Evolutionary conservation across 208 protist species (phyloP), one percentile per base, ranked within the genome.

Genomic region (Trypanosoma lewisi): DNA sequence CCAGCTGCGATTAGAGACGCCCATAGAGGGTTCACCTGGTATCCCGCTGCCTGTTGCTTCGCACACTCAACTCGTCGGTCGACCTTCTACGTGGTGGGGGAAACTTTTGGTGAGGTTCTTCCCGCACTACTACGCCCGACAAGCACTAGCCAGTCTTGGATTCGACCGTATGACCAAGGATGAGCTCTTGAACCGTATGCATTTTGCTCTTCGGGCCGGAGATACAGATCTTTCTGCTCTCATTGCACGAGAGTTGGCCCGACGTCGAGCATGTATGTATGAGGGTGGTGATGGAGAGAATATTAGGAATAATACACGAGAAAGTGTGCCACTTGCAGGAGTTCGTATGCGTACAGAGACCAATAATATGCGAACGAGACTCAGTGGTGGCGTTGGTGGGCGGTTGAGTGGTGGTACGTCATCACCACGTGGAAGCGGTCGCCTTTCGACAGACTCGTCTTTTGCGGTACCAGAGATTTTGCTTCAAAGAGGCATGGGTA

Each of bases 191-290:
- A 60, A 45, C 5, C 70, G 82, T 9, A 90, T 94, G 83, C 83
- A 88, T 71, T 67, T 87, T 39, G 80, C 83, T 16, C 67, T 93
- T 51, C 69, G 76, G n/a, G 70, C 77, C 6, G 86, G 82, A n/a
- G 74, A 93, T 33, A 58, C 62, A 7, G 76, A 84, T 7, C 72
- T 77, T 31, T 84, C 86, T 16, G 73, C 73, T 34, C 45, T 85
- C 56, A 85, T 93, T 51, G 86, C 83, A 21, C 70, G 74, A 14
- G 82, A 93, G 73, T 57, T 93, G 37, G 83, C 86, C n/a, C 71
- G 74, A n/a, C 70, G 86, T 2, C 68, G 77, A 0, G 66, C 68
- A 7, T n/a, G 28, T 30, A 19, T 75, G 37, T 66, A 66, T 53
- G 55, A 63, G 3, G 36, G 50, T 2, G 49, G 52, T 9, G 49